These are phyloP conservation scores for Ogataea nakhonphanomensis DNA, from an alignment of 805 yeast species.

Conservation along the genomic window DNA sequence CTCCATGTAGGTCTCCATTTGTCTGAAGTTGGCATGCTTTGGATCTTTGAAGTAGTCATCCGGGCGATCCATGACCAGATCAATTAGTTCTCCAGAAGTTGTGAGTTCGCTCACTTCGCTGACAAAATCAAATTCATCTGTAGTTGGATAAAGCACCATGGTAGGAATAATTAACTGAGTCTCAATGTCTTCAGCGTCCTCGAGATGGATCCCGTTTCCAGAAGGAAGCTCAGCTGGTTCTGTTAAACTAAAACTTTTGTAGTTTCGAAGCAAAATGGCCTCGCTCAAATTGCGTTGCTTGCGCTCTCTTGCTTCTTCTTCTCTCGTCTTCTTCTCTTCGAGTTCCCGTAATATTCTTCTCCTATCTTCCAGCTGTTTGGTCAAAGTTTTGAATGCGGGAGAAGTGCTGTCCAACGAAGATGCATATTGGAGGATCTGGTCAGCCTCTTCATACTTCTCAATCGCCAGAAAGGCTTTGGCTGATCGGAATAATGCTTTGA, in stretches of 20 bases:
- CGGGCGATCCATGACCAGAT: constrained; percentile 61
- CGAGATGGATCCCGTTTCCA: constrained; percentile 52
- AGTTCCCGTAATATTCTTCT: constrained; percentile 22
- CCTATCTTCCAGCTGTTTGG: constrained; percentile 37
- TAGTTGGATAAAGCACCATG: constrained; percentile 74
- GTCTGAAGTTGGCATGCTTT: constrained; percentile 55
- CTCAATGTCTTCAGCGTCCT: constrained; percentile 63
- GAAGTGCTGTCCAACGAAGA: constrained; percentile 57
- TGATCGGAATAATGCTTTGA: constrained; percentile 83
- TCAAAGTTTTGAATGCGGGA: constrained; percentile 47
- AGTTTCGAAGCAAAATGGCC: constrained; percentile 62
- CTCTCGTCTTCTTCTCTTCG: constrained; percentile 33
- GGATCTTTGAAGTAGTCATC: constrained; percentile 65
- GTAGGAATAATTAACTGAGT: constrained; percentile 83
- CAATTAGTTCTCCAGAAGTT: constrained; percentile 61
- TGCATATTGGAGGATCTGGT: constrained; percentile 63
- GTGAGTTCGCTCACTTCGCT: constrained; percentile 71
- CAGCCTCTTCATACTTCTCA: constrained; percentile 68
- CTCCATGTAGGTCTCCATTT: constrained; percentile 75
- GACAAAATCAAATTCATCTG: constrained; percentile 78
- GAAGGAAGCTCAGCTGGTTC: constrained; percentile 56
- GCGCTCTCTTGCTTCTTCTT: constrained; percentile 39
- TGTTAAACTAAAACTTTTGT: constrained; percentile 45
- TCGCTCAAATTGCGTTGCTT: constrained; percentile 43
- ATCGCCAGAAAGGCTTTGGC: constrained; percentile 75